These are phyloP conservation scores for Chlamydomonas incerta DNA, from an alignment of 139 green algal species.

Conservation along the genomic window DNA sequence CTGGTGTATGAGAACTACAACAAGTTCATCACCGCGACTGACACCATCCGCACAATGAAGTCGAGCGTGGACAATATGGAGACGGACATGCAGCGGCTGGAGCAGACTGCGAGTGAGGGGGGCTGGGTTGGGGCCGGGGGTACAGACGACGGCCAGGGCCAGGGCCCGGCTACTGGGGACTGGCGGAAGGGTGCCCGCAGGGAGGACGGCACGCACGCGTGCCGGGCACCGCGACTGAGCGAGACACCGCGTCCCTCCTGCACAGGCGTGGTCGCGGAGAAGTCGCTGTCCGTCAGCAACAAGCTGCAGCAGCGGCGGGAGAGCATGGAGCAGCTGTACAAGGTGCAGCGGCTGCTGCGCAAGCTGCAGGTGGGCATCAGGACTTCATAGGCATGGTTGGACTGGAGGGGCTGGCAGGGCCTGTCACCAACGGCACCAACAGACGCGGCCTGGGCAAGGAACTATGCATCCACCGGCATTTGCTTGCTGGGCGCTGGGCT, in stretches of 20 bases:
- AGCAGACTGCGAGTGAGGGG: slow-evolving; percentile 21
- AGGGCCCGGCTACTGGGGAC: no score
- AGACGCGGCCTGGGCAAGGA: no score
- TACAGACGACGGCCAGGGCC: no score
- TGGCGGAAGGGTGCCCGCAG: no score
- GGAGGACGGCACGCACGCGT: no score
- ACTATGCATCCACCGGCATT: no score
- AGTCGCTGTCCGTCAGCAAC: slow-evolving; percentile 81
- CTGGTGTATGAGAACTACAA: slow-evolving; percentile 99
- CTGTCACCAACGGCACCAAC: no score
- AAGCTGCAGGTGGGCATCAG: slow-evolving; percentile 87
- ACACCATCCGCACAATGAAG: slow-evolving; percentile 89
- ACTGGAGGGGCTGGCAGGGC: no score
- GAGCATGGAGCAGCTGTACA: slow-evolving; percentile 89
- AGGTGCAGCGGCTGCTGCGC: slow-evolving; percentile 79
- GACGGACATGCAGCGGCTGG: slow-evolving; percentile 67
- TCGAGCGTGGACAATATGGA: slow-evolving; percentile 78
- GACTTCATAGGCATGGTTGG: no score
- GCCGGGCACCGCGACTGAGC: no score
- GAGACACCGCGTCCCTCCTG: no score
- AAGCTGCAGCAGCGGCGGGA: slow-evolving; percentile 84
- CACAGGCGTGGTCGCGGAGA: slow-evolving; percentile 73
- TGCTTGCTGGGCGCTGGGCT: no score
- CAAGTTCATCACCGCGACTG: slow-evolving; percentile 98
- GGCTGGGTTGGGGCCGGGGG: not conserved